Evolutionary conservation across 345 rosid species (phyloP), one percentile per base, ranked within the genome.

Genomic region (Dipteronia sinensis): DNA sequence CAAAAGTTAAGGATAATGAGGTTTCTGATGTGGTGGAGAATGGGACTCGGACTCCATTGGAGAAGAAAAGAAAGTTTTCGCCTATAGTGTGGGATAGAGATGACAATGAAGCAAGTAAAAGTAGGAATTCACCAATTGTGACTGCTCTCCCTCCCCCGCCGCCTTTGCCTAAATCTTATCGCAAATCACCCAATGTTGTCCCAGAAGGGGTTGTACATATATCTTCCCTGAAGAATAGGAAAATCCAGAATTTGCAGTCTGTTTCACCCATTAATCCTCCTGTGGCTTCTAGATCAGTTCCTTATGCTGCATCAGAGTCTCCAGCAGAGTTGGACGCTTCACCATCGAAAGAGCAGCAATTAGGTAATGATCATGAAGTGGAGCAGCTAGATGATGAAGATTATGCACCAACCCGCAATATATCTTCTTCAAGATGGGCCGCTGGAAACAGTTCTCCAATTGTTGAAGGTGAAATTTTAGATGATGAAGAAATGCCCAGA

Each of bases 51-150:
- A 83, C 81, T 55, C 89, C 86, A 76, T 77, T 76, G 61, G 93
- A 89, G 85, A 91, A 77, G 87, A 97, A 91, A 86, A 88, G 98
- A 76, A 97, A 97, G 85, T 97, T 94, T 83, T 97, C 99, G 17
- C 99, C 99, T 0, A 93, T 97, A 65, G 93, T 97, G 34, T 97
- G 99, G 99, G 99, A 97, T 67, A 90, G 93, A 80, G 97, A 90
- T 80, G 98, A 89, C 56, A 87, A 79, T 67, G 89, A 82, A 61
- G 81, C 53, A 29, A 81, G 80, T 77, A 84, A 85, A 79, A 83
- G 73, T 70, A 86, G 85, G 77, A 80, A 78, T 62, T 78, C 85
- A 65, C 71, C 86, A 1, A 72, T 85, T 61, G 87, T 70, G 51
- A 66, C 83, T 0, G 20, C 83, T 55, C 87, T 84, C 69, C 93